Evolutionary conservation across 192 early-diverging fungal species (phyloP).

Genomic region (Coemansia javaensis): DNA sequence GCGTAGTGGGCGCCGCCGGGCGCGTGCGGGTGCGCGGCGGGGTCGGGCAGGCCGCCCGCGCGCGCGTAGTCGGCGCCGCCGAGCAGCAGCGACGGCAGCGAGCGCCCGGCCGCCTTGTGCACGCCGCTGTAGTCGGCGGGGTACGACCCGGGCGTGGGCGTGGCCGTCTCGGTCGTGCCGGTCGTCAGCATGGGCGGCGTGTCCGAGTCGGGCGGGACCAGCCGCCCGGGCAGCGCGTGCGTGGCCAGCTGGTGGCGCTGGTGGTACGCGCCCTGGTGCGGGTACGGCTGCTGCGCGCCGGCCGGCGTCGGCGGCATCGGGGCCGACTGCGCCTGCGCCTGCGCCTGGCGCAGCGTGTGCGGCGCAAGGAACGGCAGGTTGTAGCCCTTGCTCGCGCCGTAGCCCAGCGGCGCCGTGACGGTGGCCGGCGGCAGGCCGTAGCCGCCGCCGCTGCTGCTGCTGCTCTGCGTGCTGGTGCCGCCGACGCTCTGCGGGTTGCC

Average conservation of each 20-base stretch:
- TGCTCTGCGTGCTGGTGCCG: neutral
- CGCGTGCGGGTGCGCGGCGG: no score
- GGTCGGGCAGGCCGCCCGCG: constrained; percentile 13
- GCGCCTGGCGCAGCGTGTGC: neutral
- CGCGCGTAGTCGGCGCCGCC: constrained; percentile 14
- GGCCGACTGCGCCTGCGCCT: constrained; percentile 1
- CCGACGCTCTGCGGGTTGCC: neutral
- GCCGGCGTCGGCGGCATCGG: neutral
- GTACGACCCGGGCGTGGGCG: constrained; percentile 41
- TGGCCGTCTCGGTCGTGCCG: constrained; percentile 38
- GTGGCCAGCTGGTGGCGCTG: constrained; percentile 22
- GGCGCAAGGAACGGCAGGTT: constrained; percentile 30
- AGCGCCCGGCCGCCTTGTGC: constrained; percentile 31
- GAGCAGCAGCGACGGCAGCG: constrained; percentile 33
- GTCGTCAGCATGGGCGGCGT: constrained; percentile 38
- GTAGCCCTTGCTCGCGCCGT: constrained; percentile 19
- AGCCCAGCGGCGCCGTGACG: neutral
- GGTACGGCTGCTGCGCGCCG: neutral
- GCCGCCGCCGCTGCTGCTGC: neutral
- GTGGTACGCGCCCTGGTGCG: constrained; percentile 11
- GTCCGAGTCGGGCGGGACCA: constrained; percentile 31
- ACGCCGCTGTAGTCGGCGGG: constrained; percentile 6
- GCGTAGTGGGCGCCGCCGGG: neutral
- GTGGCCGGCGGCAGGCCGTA: neutral
- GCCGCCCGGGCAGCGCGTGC: constrained; percentile 2